Base-by-base conservation (phyloP, 192 early-diverging fungal genomes). In the Coemansia sp. region DNA sequence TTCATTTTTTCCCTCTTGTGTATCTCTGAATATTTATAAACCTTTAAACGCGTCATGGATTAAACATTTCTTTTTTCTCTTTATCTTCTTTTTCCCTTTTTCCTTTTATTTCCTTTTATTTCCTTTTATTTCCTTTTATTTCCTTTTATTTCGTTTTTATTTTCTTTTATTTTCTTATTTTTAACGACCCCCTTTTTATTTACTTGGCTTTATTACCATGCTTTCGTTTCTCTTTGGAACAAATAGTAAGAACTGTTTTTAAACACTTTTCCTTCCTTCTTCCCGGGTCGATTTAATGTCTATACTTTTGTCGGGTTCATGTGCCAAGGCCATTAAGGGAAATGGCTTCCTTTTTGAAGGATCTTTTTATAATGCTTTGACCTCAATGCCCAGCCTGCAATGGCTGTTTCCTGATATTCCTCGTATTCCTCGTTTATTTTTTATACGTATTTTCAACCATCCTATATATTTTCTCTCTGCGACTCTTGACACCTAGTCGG, bases 241-340 rank as follows among this genome's bases (percentile, higher is more conserved):
- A 8, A 32, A 32, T 8, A 11, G 30, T 32, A 32, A 32, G 28
- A 15, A 42, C 18, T 5, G 25, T 30, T 29, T 15, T 18, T 34
- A 24, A n/a, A n/a, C n/a, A n/a, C n/a, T 52, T 18, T 47, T 15
- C 23, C 46, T 46, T 37, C 28, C 17, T 50, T 45, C 14, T 36
- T 11, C n/a, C n/a, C n/a, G n/a, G n/a, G n/a, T n/a, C n/a, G n/a
- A n/a, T n/a, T n/a, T n/a, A n/a, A n/a, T n/a, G n/a, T n/a, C n/a
- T n/a, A n/a, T n/a, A n/a, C n/a, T n/a, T n/a, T n/a, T n/a, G n/a
- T n/a, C n/a, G n/a, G n/a, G n/a, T n/a, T n/a, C n/a, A n/a, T n/a
- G n/a, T n/a, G n/a, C n/a, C n/a, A n/a, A n/a, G n/a, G n/a, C n/a
- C n/a, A n/a, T n/a, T n/a, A n/a, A n/a, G n/a, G n/a, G n/a, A n/a